phyloP scores from a whole-genome alignment of 192 early-diverging fungal species.

The Coemansia sp. region DNA sequence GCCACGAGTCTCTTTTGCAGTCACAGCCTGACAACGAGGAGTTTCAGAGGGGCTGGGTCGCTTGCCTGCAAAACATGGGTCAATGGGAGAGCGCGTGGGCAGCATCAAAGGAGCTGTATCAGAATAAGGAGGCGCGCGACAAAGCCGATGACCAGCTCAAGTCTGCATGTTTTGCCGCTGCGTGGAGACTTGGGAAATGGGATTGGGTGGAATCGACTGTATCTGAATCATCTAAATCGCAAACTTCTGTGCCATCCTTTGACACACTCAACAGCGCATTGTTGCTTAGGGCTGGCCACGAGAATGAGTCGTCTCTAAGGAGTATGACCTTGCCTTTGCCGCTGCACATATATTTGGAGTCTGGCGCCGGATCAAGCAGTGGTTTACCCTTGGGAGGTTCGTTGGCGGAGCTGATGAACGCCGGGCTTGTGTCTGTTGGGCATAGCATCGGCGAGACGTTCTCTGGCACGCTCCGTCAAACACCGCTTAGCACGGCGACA shows the following conservation, averaged over 20 bases:
- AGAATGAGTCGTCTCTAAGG: not conserved
- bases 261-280: slow-evolving; percentile 36
- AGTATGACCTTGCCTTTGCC: not conserved
- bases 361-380: not conserved
- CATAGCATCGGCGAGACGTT: slow-evolving; percentile 21
- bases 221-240: not conserved
- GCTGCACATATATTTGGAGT: not conserved
- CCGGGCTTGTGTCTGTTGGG: slow-evolving; percentile 25
- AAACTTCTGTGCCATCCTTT: slow-evolving; percentile 13
- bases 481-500: not conserved
- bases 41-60: slow-evolving; percentile 42
- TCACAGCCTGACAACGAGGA: slow-evolving; percentile 31
- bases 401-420: slow-evolving; percentile 10
- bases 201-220: slow-evolving; percentile 31
- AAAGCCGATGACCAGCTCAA: slow-evolving; percentile 23
- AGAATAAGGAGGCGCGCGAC: not conserved
- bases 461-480: slow-evolving; percentile 5
- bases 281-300: slow-evolving; percentile 20
- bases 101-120: slow-evolving; percentile 35
- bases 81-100: slow-evolving; percentile 55
- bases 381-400: not conserved
- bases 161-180: slow-evolving; percentile 45
- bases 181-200: slow-evolving; percentile 53
- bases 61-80: slow-evolving; percentile 53
- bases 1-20: slow-evolving; percentile 47